These are phyloP conservation scores for Zizania palustris DNA, from an alignment of 202 grass and related monocot genomes.

Conservation along the genomic window DNA sequence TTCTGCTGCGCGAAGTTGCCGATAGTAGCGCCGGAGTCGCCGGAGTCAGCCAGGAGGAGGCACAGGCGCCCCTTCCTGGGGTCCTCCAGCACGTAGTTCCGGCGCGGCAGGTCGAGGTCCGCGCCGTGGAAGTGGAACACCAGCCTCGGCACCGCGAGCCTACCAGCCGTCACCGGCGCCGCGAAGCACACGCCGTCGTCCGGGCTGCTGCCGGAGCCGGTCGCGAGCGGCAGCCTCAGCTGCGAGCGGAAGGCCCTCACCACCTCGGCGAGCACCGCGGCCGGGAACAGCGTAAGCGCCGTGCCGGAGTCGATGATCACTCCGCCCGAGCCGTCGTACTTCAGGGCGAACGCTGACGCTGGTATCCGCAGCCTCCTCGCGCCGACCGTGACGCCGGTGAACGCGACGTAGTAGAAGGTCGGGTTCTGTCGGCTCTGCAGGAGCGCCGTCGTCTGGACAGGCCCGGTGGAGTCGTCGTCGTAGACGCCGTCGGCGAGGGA, in stretches of 20 bases:
- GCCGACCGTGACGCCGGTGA: constrained; percentile 68
- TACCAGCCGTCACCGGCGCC: constrained; percentile 20
- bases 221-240: constrained; percentile 48
- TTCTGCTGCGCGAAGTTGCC: constrained; percentile 72
- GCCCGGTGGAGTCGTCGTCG: constrained; percentile 5
- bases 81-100: constrained; percentile 55
- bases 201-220: background rate
- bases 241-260: constrained; percentile 43
- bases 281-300: constrained; percentile 50
- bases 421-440: constrained; percentile 43
- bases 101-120: constrained; percentile 55
- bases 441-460: constrained; percentile 54
- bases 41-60: constrained; percentile 49
- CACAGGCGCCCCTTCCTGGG: constrained; percentile 40
- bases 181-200: constrained; percentile 59
- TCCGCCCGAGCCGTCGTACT: constrained; percentile 57
- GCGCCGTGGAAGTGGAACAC: constrained; percentile 67
- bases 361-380: constrained; percentile 50
- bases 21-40: constrained; percentile 43
- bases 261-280: constrained; percentile 40
- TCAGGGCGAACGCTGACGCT: constrained; percentile 46
- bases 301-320: constrained; percentile 78
- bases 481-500: constrained; percentile 38
- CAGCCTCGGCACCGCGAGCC: constrained; percentile 55
- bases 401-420: constrained; percentile 67